A percentile compares a stretch with the other conserved stretches of the same genome.
phyloP scores from a whole-genome alignment of 225 moss, liverwort and hornwort species.

The Anthoceros angustus region DNA sequence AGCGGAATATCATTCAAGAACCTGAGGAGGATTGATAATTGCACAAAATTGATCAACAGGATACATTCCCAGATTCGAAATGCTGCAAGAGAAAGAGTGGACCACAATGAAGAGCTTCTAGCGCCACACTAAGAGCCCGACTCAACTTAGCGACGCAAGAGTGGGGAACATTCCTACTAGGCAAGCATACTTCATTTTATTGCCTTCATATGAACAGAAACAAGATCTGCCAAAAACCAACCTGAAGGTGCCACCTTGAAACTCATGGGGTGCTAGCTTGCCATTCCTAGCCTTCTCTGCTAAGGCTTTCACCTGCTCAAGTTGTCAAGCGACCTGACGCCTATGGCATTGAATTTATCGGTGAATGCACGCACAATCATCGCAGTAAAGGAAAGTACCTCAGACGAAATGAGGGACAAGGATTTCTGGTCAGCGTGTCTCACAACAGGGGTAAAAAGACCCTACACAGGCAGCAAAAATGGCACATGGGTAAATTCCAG shows the following conservation, averaged over 20 bases:
- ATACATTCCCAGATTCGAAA: slow-evolving; percentile 97
- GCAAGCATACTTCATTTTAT: background rate
- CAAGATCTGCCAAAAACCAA: slow-evolving; percentile 11
- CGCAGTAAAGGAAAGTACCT: slow-evolving; percentile 29
- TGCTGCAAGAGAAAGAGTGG: slow-evolving; percentile 24
- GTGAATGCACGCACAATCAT: background rate
- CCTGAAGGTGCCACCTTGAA: slow-evolving; percentile 99
- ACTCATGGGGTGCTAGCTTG: slow-evolving; percentile 86
- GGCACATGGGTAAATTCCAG: background rate
- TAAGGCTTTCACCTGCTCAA: slow-evolving; percentile 64
- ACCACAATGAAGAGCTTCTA: background rate
- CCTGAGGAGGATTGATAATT: slow-evolving; percentile 98
- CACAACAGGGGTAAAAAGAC: slow-evolving; percentile 85
- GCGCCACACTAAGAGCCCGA: background rate
- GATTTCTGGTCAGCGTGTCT: slow-evolving; percentile 80
- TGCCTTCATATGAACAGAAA: background rate
- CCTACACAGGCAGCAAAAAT: slow-evolving; percentile 26
- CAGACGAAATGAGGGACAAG: slow-evolving; percentile 55
- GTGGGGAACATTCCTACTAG: background rate
- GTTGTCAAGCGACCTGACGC: slow-evolving; percentile 5
- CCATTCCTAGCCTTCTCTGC: slow-evolving; percentile 77
- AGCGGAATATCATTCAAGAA: slow-evolving; percentile 6
- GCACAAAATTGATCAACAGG: slow-evolving; percentile 75
- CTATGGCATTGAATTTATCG: background rate
- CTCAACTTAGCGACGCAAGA: background rate